Base-by-base conservation (phyloP, 768 basidiomycete genomes). In the Baorangia bicolor region DNA sequence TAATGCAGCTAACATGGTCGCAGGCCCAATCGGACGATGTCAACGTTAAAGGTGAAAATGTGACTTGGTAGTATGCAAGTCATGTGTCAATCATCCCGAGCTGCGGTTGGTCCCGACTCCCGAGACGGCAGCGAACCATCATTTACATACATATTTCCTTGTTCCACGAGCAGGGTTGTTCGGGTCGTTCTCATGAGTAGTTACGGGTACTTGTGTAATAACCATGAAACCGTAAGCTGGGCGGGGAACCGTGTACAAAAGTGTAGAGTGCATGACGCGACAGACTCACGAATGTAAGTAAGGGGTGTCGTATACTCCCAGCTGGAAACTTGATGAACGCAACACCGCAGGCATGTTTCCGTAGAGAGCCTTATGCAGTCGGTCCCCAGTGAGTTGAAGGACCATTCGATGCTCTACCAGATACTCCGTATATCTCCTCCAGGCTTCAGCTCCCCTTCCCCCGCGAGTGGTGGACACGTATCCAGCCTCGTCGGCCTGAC, bases 381-480 rank as follows among this genome's bases (percentile, higher is more conserved):
- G 67, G 8, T 77, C 69, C 63, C 61, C 84, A 71, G 44, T 59
- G 30, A 87, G 71, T 38, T 67, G 73, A 30, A 85, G 64, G 18
- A 89, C 86, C 65, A 86, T 67, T 33, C 76, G 79, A 14, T 75
- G 71, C 28, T 81, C 77, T 13, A 70, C 66, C 64, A 89, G 61
- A 68, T 78, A 88, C 49, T 82, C 69, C 23, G 80, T 79, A 64
- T 85, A 88, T 57, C 85, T 74, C 57, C 73, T 74, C 88, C 87
- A 89, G 21, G 81, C 80, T 40, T 74, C 82, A 11, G 68, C 74
- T 5, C 82, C 82, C 62, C 73, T 78, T 10, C 73, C 76, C 14
- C 69, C 68, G 35, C 56, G 64, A 18, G 57, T 49, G 43, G 56
- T 48, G n/a, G 58, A 56, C 41, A 48, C 25, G 43, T 58, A 34